A percentile compares a stretch with the other conserved stretches of the same genome.
Conservation (phyloP, 2,329 filamentous ascomycete genomes). For the Arthrobotrys entomopaga region DNA sequence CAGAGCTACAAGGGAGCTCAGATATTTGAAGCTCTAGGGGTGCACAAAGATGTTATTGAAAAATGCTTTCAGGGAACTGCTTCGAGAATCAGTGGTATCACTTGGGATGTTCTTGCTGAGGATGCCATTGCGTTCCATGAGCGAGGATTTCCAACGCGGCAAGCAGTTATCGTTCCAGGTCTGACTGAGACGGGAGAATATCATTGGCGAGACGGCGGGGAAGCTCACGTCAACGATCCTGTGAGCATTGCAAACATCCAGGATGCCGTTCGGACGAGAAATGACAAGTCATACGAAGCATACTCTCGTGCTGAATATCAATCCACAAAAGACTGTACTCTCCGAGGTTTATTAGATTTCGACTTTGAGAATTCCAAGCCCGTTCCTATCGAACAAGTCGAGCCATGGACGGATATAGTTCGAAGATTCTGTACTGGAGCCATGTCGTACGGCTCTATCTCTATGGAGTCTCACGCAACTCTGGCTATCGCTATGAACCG, state of each 20-base stretch:
- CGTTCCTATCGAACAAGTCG: slow-evolving; percentile 94
- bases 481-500: slow-evolving; percentile 96
- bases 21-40: slow-evolving; percentile 94
- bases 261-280: slow-evolving; percentile 94
- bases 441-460: slow-evolving; percentile 99
- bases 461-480: slow-evolving; percentile 97
- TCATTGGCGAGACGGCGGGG: slow-evolving; percentile 96
- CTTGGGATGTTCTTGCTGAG: slow-evolving; percentile 90
- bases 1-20: slow-evolving; percentile 98
- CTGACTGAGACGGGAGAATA: slow-evolving; percentile 95
- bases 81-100: slow-evolving; percentile 91
- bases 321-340: slow-evolving; percentile 94
- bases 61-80: slow-evolving; percentile 94
- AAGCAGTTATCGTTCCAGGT: slow-evolving; percentile 79
- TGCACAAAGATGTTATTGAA: slow-evolving; percentile 91
- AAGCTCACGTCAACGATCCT: slow-evolving; percentile 94
- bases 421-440: slow-evolving; percentile 95
- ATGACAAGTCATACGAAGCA: slow-evolving; percentile 97
- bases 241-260: slow-evolving; percentile 96
- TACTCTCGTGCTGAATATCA: slow-evolving; percentile 94
- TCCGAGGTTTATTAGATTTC: slow-evolving; percentile 93
- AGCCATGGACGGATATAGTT: slow-evolving; percentile 98
- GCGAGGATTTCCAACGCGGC: slow-evolving; percentile 84
- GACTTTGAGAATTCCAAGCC: slow-evolving; percentile 87
- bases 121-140: slow-evolving; percentile 96